These are phyloP conservation scores for Corynascus novoguineensis DNA, from an alignment of 495 filamentous ascomycete genomes.

Conservation along the genomic window DNA sequence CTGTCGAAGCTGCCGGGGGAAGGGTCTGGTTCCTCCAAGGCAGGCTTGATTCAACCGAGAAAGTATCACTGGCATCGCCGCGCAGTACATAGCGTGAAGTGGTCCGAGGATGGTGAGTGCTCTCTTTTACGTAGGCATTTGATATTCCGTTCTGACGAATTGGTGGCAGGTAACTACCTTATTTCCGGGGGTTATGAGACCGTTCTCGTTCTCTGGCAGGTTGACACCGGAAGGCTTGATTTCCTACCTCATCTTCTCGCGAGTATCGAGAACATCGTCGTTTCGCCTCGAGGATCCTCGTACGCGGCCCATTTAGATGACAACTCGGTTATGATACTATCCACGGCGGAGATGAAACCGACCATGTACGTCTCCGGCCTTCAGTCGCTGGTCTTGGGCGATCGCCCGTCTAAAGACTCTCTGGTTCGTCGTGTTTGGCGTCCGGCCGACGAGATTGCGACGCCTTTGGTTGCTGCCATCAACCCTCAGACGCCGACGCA, in stretches of 20 bases:
- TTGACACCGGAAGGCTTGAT: conserved; percentile 75
- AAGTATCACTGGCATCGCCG: conserved; percentile 90
- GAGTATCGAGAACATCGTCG: conserved; percentile 71
- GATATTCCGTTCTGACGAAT: background rate
- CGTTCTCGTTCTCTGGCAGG: conserved; percentile 90
- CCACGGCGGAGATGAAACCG: conserved; percentile 77
- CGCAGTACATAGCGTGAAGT: conserved; percentile 72
- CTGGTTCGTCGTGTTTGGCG: conserved; percentile 38
- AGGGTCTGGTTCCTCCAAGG: conserved; percentile 24
- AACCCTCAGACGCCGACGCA: conserved; percentile 38
- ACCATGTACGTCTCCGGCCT: conserved; percentile 76
- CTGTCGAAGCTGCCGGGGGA: conserved; percentile 46
- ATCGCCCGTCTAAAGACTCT: conserved; percentile 37
- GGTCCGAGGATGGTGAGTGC: conserved; percentile 81
- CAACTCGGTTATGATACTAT: conserved; percentile 82
- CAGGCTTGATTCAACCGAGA: conserved; percentile 40
- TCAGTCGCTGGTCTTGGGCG: conserved; percentile 53
- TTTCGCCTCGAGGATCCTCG: conserved; percentile 70
- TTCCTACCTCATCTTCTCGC: conserved; percentile 83
- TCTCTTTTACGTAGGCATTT: background rate
- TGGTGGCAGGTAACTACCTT: conserved; percentile 77
- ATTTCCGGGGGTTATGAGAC: conserved; percentile 90
- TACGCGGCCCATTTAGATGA: conserved; percentile 83
- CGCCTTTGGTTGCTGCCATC: conserved; percentile 31
- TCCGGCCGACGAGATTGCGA: conserved; percentile 27